A percentile compares a stretch with the other conserved stretches of the same genome.
These are phyloP conservation scores for Naganishia vaughanmartiniae DNA, from an alignment of 768 basidiomycete genomes.

Conservation along the genomic window DNA sequence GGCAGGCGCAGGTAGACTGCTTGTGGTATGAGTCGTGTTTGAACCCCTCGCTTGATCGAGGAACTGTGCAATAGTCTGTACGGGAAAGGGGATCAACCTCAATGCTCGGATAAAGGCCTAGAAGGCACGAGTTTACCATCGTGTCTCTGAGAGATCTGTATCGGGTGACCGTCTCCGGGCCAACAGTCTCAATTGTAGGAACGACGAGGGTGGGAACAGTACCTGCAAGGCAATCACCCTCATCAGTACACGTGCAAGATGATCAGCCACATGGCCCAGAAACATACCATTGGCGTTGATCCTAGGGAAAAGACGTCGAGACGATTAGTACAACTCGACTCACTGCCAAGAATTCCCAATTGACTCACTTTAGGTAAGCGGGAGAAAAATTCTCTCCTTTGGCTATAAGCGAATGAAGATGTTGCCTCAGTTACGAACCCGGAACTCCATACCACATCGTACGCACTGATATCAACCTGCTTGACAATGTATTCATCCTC, in stretches of 20 bases:
- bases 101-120: not conserved
- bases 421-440: not conserved
- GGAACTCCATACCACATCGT: not conserved
- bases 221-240: conserved; percentile 54
- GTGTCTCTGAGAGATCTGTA: conserved; percentile 77
- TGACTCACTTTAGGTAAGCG: conserved; percentile 58
- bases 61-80: conserved; percentile 71
- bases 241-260: not conserved
- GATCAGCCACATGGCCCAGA: conserved; percentile 22
- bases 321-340: not conserved
- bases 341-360: not conserved
- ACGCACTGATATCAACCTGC: conserved; percentile 64
- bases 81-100: conserved; percentile 13
- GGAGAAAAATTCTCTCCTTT: conserved; percentile 64
- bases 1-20: conserved; percentile 69
- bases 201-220: conserved; percentile 81
- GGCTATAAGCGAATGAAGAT: conserved; percentile 12
- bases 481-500: conserved; percentile 70
- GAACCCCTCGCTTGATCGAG: conserved; percentile 77
- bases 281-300: conserved; percentile 72
- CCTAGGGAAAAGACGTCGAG: conserved; percentile 54
- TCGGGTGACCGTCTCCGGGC: conserved; percentile 67
- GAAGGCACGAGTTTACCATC: conserved; percentile 56
- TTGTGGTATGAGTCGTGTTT: conserved; percentile 68
- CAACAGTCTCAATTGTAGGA: conserved; percentile 71